phyloP scores from a whole-genome alignment of 129 eudicot species.

The Flaveria robusta region DNA sequence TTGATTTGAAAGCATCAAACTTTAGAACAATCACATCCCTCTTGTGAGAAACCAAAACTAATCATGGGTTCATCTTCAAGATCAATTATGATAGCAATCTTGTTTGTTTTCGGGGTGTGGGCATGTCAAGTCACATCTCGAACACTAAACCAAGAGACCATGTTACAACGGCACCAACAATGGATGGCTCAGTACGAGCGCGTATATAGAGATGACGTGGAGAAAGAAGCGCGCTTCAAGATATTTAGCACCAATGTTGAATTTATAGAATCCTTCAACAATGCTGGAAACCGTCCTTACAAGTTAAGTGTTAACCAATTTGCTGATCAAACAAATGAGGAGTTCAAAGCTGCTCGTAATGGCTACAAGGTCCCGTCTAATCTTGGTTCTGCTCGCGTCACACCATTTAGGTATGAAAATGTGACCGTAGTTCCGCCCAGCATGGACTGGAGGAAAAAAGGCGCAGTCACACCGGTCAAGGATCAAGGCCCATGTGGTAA shows the following conservation, averaged over 20 bases:
- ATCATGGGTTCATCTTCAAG: constrained; percentile 3
- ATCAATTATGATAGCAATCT: not conserved
- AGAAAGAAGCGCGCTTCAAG: constrained; percentile 37
- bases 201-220: constrained; percentile 32
- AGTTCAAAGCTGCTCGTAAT: constrained; percentile 42
- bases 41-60: not conserved
- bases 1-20: not conserved
- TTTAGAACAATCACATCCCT: not conserved
- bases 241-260: constrained; percentile 40
- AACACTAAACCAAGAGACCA: constrained; percentile 19
- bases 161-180: constrained; percentile 40
- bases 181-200: constrained; percentile 56
- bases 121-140: constrained; percentile 38
- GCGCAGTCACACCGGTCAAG: constrained; percentile 29
- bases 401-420: constrained; percentile 69
- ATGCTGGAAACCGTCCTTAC: constrained; percentile 30
- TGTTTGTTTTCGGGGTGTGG: constrained; percentile 33
- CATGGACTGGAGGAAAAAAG: constrained; percentile 33
- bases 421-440: constrained; percentile 46
- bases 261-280: constrained; percentile 38
- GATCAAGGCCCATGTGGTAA: constrained; percentile 36
- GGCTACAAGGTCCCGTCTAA: constrained; percentile 35
- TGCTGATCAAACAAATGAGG: constrained; percentile 49
- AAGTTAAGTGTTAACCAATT: constrained; percentile 40
- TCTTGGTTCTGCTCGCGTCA: not conserved